A percentile compares a stretch with the other conserved stretches of the same genome.
Conservation (phyloP, 2,329 filamentous ascomycete species). For the Trichophyton simii region DNA sequence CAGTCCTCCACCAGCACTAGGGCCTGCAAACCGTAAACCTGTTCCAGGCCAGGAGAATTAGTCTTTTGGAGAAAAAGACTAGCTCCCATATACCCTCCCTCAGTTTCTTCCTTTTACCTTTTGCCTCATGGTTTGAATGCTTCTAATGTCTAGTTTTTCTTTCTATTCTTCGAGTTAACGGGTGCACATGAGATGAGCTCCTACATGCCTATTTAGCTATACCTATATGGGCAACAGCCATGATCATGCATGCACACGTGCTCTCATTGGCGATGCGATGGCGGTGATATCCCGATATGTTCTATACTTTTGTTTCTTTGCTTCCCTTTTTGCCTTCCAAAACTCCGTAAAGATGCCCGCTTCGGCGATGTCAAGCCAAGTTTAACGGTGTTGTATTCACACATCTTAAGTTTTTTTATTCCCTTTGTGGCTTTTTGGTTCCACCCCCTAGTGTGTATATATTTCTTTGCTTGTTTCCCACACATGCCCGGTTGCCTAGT, state of each 20-base stretch:
- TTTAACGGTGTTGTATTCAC: neutral
- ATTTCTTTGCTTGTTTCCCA: neutral
- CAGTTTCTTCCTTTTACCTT: neutral
- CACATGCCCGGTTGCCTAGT: neutral
- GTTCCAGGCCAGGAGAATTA: slow-evolving; percentile 39
- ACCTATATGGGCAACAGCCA: neutral
- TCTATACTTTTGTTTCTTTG: neutral
- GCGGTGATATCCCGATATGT: neutral
- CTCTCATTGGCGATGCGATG: neutral
- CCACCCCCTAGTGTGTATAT: neutral
- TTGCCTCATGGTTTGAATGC: neutral
- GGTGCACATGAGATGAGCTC: neutral
- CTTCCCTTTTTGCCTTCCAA: neutral
- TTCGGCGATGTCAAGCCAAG: neutral
- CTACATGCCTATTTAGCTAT: neutral
- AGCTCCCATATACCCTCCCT: neutral
- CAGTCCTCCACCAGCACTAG: slow-evolving; percentile 27
- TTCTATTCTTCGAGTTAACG: neutral
- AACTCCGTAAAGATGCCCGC: neutral
- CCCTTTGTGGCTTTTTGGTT: neutral
- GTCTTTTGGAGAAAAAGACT: slow-evolving; percentile 13
- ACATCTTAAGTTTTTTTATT: neutral
- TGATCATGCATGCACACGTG: neutral
- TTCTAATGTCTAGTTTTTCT: slow-evolving; percentile 1
- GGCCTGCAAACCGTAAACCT: slow-evolving; percentile 42